These are phyloP conservation scores for Tetratostichococcus sp. DNA, from an alignment of 139 green algal genomes.

Conservation along the genomic window DNA sequence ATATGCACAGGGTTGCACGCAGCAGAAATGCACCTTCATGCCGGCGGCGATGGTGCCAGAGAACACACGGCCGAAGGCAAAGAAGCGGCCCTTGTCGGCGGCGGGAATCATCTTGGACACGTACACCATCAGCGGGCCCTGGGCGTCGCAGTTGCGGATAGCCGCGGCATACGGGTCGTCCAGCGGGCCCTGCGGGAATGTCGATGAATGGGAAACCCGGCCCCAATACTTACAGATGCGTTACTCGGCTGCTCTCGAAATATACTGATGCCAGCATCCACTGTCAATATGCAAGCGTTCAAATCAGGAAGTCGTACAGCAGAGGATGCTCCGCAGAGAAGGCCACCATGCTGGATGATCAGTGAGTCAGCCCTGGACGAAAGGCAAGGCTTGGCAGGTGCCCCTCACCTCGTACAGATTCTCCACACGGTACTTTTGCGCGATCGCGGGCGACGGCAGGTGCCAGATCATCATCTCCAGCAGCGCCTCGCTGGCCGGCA, in stretches of 20 bases:
- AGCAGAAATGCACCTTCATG: conserved; percentile 70
- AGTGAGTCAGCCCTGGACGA: too few relatives aligned
- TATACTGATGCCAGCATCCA: too few relatives aligned
- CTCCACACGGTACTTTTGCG: conserved; percentile 96
- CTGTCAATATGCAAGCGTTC: too few relatives aligned
- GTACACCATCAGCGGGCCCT: conserved; percentile 98
- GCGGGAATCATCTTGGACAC: conserved; percentile 99
- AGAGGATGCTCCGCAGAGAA: too few relatives aligned
- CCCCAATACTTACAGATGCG: too few relatives aligned
- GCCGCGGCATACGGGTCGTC: conserved; percentile 90
- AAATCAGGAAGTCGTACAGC: too few relatives aligned
- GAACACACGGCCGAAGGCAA: conserved; percentile 98
- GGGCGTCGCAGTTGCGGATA: conserved; percentile 93
- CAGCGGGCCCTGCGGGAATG: conserved; percentile 64
- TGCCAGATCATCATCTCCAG: conserved; percentile 99
- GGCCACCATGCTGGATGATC: too few relatives aligned
- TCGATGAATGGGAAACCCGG: too few relatives aligned
- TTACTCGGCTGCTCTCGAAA: too few relatives aligned
- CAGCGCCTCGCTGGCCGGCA: conserved; percentile 88
- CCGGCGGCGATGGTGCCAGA: conserved; percentile 81
- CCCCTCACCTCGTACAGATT: conserved; percentile 90
- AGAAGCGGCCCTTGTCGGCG: conserved; percentile 97
- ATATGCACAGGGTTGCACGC: too few relatives aligned
- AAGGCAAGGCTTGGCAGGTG: too few relatives aligned
- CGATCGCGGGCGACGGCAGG: conserved; percentile 61